Conservation (phyloP, 2,329 filamentous ascomycete genomes). For the Dissoconium aciculare region DNA sequence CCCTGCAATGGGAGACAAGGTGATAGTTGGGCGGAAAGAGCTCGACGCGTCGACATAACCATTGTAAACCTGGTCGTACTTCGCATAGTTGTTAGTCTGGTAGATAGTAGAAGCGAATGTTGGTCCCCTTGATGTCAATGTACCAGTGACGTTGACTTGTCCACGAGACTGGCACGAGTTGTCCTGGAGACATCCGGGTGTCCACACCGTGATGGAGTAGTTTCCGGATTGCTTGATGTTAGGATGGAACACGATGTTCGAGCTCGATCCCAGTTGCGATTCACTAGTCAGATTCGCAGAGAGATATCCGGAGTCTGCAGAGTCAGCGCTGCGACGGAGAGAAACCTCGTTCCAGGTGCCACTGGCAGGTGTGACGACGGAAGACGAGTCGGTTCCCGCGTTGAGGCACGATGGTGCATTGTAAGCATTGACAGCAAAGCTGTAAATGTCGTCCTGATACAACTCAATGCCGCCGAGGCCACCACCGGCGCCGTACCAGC, state of each 20-base stretch:
- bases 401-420: constrained; percentile 74
- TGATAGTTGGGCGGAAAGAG: constrained; percentile 67
- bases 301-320: constrained; percentile 53
- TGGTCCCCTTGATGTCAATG: constrained; percentile 38
- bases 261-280: constrained; percentile 34
- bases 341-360: constrained; percentile 61
- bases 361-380: constrained; percentile 41
- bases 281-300: constrained; percentile 45
- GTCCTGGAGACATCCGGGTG: constrained; percentile 76
- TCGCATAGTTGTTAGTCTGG: constrained; percentile 92
- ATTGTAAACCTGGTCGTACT: constrained; percentile 84
- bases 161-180: constrained; percentile 62
- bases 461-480: constrained; percentile 77
- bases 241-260: constrained; percentile 63
- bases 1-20: constrained; percentile 52
- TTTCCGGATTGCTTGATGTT: constrained; percentile 80
- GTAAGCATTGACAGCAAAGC: constrained; percentile 73
- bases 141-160: constrained; percentile 64
- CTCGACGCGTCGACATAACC: constrained; percentile 62
- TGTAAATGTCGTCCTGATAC: constrained; percentile 52
- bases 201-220: constrained; percentile 83
- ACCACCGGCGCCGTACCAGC: constrained; percentile 73
- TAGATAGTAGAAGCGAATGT: constrained; percentile 50
- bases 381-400: constrained; percentile 45
- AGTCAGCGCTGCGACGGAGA: constrained; percentile 36